These are phyloP conservation scores for Pythium myriotylum DNA, from an alignment of 352 stramenopile species.

Conservation along the genomic window DNA sequence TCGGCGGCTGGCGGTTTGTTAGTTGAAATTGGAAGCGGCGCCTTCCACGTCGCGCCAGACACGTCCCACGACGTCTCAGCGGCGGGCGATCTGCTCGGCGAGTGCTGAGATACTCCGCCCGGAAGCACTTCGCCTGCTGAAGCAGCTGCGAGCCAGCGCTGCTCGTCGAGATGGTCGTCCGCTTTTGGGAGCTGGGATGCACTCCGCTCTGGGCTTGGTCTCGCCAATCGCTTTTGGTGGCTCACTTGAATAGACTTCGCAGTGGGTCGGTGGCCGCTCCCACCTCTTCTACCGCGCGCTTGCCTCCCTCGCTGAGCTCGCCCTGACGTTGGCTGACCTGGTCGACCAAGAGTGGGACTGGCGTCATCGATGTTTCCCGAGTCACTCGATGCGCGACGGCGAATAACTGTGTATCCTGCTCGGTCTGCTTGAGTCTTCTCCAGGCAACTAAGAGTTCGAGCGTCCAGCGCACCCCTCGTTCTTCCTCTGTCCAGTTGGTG, in stretches of 20 bases:
- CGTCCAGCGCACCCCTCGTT: conserved; percentile 1
- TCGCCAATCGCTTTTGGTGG: not conserved
- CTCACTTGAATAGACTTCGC: not conserved
- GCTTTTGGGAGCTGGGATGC: not conserved
- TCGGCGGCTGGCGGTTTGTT: not conserved
- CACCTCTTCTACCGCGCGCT: too few species aligned
- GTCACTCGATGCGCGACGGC: conserved; percentile 20
- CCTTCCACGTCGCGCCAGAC: not conserved
- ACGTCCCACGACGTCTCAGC: not conserved
- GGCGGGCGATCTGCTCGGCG: not conserved
- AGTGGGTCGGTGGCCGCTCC: not conserved
- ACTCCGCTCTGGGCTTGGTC: not conserved
- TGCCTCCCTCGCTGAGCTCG: too few species aligned
- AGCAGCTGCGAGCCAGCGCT: conserved; percentile 22
- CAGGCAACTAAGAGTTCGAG: conserved; percentile 17
- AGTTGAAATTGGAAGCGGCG: not conserved
- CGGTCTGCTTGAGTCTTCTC: conserved; percentile 27
- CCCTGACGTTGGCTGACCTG: not conserved
- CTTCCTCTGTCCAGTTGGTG: not conserved
- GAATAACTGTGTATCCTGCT: conserved; percentile 34
- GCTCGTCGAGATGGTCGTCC: not conserved
- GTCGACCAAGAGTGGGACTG: not conserved
- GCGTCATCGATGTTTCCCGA: not conserved
- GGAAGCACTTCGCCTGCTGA: conserved; percentile 14
- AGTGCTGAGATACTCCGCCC: not conserved